Percentiles rank a stretch among this genome's conserved stretches.
Evolutionary conservation across 345 rosid genomes (phyloP).

Genomic region (Gossypium stocksii): DNA sequence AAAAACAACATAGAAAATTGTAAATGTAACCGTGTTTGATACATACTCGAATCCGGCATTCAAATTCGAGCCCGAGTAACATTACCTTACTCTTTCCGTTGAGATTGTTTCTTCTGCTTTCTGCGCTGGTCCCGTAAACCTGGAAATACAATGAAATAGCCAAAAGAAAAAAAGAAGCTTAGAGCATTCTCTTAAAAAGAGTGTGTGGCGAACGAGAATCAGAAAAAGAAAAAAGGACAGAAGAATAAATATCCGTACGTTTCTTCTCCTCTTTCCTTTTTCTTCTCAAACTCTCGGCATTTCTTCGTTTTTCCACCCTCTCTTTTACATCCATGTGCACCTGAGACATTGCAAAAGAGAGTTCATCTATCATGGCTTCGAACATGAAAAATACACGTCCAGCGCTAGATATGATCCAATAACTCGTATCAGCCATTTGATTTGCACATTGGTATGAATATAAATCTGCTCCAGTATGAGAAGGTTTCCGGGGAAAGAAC

Average conservation of each 20-base stretch:
- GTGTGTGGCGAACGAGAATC: not conserved
- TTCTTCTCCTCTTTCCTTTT: conserved; percentile 80
- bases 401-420: not conserved
- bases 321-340: conserved; percentile 51
- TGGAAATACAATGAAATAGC: conserved; percentile 21
- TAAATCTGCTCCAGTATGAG: not conserved
- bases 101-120: conserved; percentile 48
- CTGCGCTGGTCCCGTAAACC: conserved; percentile 77
- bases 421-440: not conserved
- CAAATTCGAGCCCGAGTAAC: not conserved
- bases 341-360: conserved; percentile 29
- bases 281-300: conserved; percentile 43
- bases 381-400: not conserved
- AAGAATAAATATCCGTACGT: conserved; percentile 31
- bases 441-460: not conserved
- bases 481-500: not conserved
- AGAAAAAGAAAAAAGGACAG: not conserved
- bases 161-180: not conserved
- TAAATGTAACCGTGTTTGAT: not conserved
- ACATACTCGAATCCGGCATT: not conserved
- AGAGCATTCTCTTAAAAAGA: not conserved
- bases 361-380: not conserved
- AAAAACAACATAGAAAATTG: not conserved
- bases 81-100: conserved; percentile 14
- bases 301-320: conserved; percentile 49